A percentile compares a stretch with the other conserved stretches of the same genome.
Conservation (phyloP, 2,329 filamentous ascomycete genomes). For the Botryosphaeria dothidea region DNA sequence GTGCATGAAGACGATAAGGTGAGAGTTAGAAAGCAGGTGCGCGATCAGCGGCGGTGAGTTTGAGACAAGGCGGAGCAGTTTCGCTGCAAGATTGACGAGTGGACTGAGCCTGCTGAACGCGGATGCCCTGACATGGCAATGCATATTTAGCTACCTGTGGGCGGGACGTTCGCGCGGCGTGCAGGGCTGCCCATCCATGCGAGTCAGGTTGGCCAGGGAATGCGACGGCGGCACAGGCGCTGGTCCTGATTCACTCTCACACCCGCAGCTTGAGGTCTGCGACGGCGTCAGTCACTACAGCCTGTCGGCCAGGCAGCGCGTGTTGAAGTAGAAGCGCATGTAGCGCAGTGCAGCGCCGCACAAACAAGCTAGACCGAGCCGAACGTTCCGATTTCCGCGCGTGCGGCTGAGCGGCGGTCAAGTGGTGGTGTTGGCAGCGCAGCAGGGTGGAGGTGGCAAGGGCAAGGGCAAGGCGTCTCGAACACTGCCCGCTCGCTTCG, state of each 20-base stretch:
- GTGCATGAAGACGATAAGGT: not conserved
- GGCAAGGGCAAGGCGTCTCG: constrained; percentile 16
- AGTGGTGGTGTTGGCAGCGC: constrained; percentile 11
- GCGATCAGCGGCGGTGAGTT: constrained; percentile 12
- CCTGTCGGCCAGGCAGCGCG: not conserved
- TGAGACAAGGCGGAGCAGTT: not conserved
- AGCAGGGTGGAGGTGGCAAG: constrained; percentile 10
- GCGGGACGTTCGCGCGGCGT: too few relatives aligned
- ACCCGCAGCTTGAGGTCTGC: not conserved
- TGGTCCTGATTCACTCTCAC: not conserved
- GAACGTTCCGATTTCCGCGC: constrained; percentile 6
- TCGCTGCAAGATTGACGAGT: constrained; percentile 6
- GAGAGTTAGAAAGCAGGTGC: not conserved
- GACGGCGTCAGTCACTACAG: not conserved
- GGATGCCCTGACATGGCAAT: not conserved
- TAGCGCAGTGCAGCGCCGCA: not conserved
- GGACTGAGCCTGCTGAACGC: not conserved
- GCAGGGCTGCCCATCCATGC: not conserved
- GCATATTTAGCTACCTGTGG: constrained; percentile 10
- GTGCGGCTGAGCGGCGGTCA: constrained; percentile 13
- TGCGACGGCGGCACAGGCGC: constrained; percentile 12
- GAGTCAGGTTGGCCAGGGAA: constrained; percentile 15
- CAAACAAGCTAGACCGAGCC: not conserved
- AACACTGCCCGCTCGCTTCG: constrained; percentile 13
- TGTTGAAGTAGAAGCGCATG: too few relatives aligned